A percentile compares a stretch with the other conserved stretches of the same genome.
These are phyloP conservation scores for Lipomyces yamanashiensis DNA, from an alignment of 805 yeast genomes.

Conservation along the genomic window DNA sequence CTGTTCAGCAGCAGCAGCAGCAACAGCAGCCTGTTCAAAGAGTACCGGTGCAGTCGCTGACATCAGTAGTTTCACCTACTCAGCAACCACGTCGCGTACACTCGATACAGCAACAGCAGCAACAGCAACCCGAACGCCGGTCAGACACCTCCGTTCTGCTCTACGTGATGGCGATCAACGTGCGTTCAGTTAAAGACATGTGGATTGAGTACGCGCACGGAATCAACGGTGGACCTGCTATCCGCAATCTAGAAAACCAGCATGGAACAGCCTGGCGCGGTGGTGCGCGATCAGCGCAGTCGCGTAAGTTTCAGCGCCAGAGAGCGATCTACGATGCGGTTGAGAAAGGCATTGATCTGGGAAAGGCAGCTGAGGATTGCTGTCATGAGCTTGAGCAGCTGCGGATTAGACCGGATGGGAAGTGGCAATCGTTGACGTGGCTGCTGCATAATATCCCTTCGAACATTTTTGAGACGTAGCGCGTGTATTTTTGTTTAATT, in stretches of 20 bases:
- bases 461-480: conserved; percentile 20
- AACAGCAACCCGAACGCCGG: conserved; percentile 15
- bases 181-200: conserved; percentile 29
- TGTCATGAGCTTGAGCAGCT: conserved; percentile 31
- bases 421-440: conserved; percentile 31
- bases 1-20: conserved; percentile 12
- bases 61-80: not conserved
- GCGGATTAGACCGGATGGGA: conserved; percentile 26
- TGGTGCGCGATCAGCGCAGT: conserved; percentile 34
- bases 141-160: conserved; percentile 9
- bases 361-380: conserved; percentile 31
- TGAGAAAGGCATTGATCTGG: conserved; percentile 27
- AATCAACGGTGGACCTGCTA: conserved; percentile 30
- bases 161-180: conserved; percentile 34
- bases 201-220: conserved; percentile 36
- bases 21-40: conserved; percentile 3
- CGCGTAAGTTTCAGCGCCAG: conserved; percentile 33
- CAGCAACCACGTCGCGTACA: conserved; percentile 7
- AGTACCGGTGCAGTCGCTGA: conserved; percentile 3
- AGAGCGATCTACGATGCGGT: conserved; percentile 31
- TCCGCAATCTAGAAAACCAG: conserved; percentile 26
- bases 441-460: conserved; percentile 28
- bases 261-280: conserved; percentile 37
- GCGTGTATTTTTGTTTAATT: not conserved
- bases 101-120: conserved; percentile 11